These are phyloP conservation scores for Candida railenensis DNA, from an alignment of 805 yeast species.

Conservation along the genomic window DNA sequence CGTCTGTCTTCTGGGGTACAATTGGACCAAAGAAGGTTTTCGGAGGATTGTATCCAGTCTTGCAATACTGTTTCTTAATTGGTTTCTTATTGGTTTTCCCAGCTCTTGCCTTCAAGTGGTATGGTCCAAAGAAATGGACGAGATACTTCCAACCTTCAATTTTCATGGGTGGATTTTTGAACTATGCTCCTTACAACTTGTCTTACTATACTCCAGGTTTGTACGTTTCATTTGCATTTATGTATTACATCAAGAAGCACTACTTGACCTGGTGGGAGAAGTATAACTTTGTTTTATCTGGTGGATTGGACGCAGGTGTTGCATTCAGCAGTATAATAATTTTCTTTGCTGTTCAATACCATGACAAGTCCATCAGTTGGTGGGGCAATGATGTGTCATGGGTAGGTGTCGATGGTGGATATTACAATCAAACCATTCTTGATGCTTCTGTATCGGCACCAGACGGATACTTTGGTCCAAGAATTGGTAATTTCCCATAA, in stretches of 20 bases:
- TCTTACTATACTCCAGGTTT: slow-evolving; percentile 29
- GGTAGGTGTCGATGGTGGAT: slow-evolving; percentile 10
- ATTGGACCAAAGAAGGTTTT: slow-evolving; percentile 49
- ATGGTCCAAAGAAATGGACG: slow-evolving; percentile 14
- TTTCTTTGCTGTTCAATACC: slow-evolving; percentile 36
- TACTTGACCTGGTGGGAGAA: slow-evolving; percentile 34
- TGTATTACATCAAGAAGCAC: slow-evolving; percentile 27
- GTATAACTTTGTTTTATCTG: slow-evolving; percentile 26
- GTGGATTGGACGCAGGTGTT: slow-evolving; percentile 31
- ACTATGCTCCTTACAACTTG: slow-evolving; percentile 34
- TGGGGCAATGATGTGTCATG: slow-evolving; percentile 25
- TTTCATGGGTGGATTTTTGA: slow-evolving; percentile 31
- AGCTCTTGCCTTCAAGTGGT: slow-evolving; percentile 13
- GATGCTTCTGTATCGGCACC: slow-evolving; percentile 14
- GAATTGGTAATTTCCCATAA: slow-evolving; percentile 25
- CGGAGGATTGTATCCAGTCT: slow-evolving; percentile 30
- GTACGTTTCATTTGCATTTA: slow-evolving; percentile 23
- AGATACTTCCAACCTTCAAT: slow-evolving; percentile 35
- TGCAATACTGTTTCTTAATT: slow-evolving; percentile 33
- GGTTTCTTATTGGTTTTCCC: slow-evolving; percentile 28
- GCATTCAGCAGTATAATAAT: slow-evolving; percentile 34
- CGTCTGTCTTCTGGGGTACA: slow-evolving; percentile 65
- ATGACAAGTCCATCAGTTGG: slow-evolving; percentile 29
- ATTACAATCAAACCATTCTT: slow-evolving; percentile 10
- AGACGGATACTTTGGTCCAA: slow-evolving; percentile 33